Evolutionary conservation across 805 yeast genomes (phyloP), one percentile per base, ranked within the genome.

Genomic region (Metschnikowia reukaufii): DNA sequence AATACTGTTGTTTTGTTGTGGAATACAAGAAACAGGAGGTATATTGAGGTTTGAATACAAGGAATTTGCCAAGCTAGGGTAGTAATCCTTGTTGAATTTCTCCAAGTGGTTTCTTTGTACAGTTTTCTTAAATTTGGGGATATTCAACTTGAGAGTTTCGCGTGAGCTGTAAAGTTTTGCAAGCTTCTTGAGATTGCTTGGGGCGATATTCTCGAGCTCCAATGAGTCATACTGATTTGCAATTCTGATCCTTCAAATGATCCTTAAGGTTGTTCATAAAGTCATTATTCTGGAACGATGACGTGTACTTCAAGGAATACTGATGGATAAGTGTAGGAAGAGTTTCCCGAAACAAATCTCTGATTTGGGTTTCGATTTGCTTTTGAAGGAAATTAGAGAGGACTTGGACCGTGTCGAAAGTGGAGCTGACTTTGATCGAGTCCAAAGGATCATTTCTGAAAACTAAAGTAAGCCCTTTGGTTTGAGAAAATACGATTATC

Each of bases 371-470:
- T 61, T 89, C 96, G 49, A 89, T 89, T 61, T 88, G 94, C 38
- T 79, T 78, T 61, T 89, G 96, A 51, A 89, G 66, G 55, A 88
- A 86, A 48, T 81, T 78, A n/a, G 95, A 94, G 56, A 89, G 79
- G 1, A 90, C 90, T 42, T 85, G 86, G 36, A 89, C 85, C 34
- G 83, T 80, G 66, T 89, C 96, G 65, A 89, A 89, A n/a, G 96
- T 84, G 4, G 95, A 86, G 51, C 83, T 81, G 12, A 89, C 95
- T 56, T 82, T 83, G 51, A 89, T 88, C 17, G 83, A 78, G 55
- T 88, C 96, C 46, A 89, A 72, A 0, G 96, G 96, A 64, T 89
- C 96, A 64, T 89, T 89, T 56, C 91, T 78, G 68, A 89, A 89
- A 25, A 89, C 96, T 34, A 89, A 70, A 0, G 96, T 89, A 47